Conservation (phyloP, 148 eudicot genomes). For the Simmondsia chinensis region DNA sequence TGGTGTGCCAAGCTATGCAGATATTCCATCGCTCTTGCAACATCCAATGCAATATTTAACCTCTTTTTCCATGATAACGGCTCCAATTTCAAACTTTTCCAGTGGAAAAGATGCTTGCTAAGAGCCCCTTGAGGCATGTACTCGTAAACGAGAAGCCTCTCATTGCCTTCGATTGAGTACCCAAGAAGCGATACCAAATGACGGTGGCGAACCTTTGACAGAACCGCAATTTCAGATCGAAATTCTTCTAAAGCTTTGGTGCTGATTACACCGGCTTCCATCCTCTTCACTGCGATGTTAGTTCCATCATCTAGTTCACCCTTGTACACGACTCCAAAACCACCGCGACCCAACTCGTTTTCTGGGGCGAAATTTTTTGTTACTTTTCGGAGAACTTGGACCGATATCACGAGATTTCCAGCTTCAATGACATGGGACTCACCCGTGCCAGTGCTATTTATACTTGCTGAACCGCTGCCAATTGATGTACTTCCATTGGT, state of each 20-base stretch:
- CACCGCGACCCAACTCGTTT: conserved; percentile 95
- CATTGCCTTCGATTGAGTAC: conserved; percentile 58
- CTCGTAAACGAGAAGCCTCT: conserved; percentile 87
- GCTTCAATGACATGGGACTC: conserved; percentile 80
- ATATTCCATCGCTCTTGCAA: conserved; percentile 94
- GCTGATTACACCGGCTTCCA: conserved; percentile 77
- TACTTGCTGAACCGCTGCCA: conserved; percentile 61
- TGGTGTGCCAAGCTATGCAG: conserved; percentile 85
- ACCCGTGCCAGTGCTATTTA: conserved; percentile 28
- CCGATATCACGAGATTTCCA: conserved; percentile 84
- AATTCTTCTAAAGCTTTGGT: conserved; percentile 86
- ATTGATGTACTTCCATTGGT: conserved; percentile 31
- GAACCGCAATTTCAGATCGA: conserved; percentile 77
- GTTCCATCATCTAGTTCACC: conserved; percentile 97
- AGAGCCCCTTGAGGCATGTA: conserved; percentile 98
- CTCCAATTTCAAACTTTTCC: conserved; percentile 70
- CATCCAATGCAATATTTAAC: conserved; percentile 94
- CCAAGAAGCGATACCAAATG: conserved; percentile 95
- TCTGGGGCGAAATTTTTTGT: conserved; percentile 81
- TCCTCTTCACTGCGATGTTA: conserved; percentile 85
- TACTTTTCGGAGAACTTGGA: conserved; percentile 83
- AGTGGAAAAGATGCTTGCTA: conserved; percentile 85
- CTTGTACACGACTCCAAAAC: conserved; percentile 96
- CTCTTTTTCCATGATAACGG: conserved; percentile 93
- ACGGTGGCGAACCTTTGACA: conserved; percentile 90